Evolutionary conservation across 805 yeast genomes (phyloP), one percentile per base, ranked within the genome.

Genomic region (Metschnikowia bowlesiae): DNA sequence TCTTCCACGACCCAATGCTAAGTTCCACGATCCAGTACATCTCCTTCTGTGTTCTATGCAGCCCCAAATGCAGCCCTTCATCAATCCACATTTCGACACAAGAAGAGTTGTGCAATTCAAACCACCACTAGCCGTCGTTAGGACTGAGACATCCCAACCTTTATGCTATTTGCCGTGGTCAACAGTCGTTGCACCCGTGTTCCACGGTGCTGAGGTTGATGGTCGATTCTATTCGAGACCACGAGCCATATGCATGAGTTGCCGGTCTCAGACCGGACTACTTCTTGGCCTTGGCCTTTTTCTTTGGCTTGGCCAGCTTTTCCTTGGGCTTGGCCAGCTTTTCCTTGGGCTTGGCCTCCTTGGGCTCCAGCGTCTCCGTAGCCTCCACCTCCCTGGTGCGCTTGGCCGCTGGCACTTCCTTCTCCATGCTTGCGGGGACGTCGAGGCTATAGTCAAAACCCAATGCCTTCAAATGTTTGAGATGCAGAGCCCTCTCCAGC

Each of bases 391-490:
- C 42, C 4, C 37, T 13, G 36, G 32, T 5, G 14, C 18, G 18
- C 18, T 16, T 16, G 18, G 18, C 18, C 5, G 33, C 2, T 18
- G 13, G 16, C n/a, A 31, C 28, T 9, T n/a, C 26, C 32, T 45
- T 18, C 37, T 34, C 14, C 30, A 9, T 13, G 41, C 46, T 47
- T 11, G 53, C 18, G 18, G 18, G 18, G 18, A 16, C 52, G 47
- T 51, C 58, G 28, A 56, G 57, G 26, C 39, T 53, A 39, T 56
- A 56, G 49, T 56, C 49, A 37, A 56, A 56, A 10, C 60, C 60
- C 14, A 50, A 54, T 8, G 39, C 74, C 57, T 74, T 72, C 60
- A 87, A 76, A 56, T 75, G 70, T 38, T 71, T 69, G 51, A 74
- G 73, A 65, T 81, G 82, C 49, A 69, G 67, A 47, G 67, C 61